Base-by-base conservation (phyloP, 2,329 filamentous ascomycete species). In the Fusarium sp. region DNA sequence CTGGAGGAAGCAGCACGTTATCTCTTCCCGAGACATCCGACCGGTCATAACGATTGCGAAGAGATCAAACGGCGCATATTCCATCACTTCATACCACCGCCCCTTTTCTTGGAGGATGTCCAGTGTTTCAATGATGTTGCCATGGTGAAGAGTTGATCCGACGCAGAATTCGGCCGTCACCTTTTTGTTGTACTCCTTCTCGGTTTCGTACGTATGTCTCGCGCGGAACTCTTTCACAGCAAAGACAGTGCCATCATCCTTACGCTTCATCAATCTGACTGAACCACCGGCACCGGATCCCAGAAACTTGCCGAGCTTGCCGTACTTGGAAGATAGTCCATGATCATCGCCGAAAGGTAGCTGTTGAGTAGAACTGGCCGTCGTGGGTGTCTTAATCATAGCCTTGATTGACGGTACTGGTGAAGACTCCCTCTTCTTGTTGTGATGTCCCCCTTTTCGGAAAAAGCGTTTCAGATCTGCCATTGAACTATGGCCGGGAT, bases 31-130 rank as follows among this genome's bases (percentile, higher is more conserved):
- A 36, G 87, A 86, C 95, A 99, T 99, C 77, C 93, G 96, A 32
- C 95, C 95, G 0, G 95, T 98, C 95, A 99, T 99, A 66, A 99
- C 95, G 64, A 96, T 97, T 11, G 95, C 95, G 73, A 99, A 99
- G 27, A 99, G 83, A 74, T 99, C 95, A 71, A 83, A 99, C 0
- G 95, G 95, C 10, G 93, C 95, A 72, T 96, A 99, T 73, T 99
- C 95, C 95, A 99, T 99, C 37, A 99, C 95, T 72, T 98, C 94
- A 71, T 93, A 99, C 92, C 95, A 99, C 64, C 90, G 93, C 46
- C 87, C 88, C 76, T 94, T 95, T 77, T 99, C 95, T 66, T 96
- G 91, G 10, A 99, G 87, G 62, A 99, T 96, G 75, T 99, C 95
- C 65, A 99, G 84, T 1, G 95, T 98, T 76, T 99, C 95, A 70